phyloP scores from a whole-genome alignment of 805 yeast species.

The Kodamaea lidongshanica region DNA sequence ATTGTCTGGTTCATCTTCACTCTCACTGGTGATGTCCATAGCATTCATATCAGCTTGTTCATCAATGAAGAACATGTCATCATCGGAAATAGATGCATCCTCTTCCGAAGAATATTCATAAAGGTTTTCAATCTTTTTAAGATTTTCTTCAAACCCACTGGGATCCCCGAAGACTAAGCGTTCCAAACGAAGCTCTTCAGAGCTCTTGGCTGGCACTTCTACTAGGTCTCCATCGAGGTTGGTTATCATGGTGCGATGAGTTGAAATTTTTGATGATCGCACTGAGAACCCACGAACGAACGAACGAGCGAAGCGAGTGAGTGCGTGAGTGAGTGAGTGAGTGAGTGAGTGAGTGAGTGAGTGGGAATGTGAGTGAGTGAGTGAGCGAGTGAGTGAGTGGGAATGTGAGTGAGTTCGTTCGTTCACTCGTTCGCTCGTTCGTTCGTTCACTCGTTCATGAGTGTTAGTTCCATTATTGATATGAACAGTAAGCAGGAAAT shows the following conservation, averaged over 20 bases:
- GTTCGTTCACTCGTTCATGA: too few species aligned
- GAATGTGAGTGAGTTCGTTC: too few species aligned
- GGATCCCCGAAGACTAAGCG: slow-evolving; percentile 85
- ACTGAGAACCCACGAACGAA: too few species aligned
- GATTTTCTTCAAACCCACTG: slow-evolving; percentile 62
- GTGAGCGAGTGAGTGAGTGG: too few species aligned
- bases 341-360: too few species aligned
- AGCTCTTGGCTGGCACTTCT: slow-evolving; percentile 64
- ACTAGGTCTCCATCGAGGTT: slow-evolving; percentile 16
- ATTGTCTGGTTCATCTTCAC: slow-evolving; percentile 25
- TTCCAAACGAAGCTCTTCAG: slow-evolving; percentile 74
- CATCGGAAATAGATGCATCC: slow-evolving; percentile 15
- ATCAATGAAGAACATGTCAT: slow-evolving; percentile 37
- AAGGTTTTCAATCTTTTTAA: slow-evolving; percentile 55
- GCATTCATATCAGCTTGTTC: slow-evolving; percentile 38
- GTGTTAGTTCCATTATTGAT: too few species aligned
- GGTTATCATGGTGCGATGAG: slow-evolving; percentile 9
- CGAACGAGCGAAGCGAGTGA: background rate
- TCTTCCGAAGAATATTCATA: slow-evolving; percentile 42
- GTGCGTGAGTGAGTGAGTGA: background rate
- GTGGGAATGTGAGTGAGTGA: too few species aligned
- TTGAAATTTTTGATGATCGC: background rate
- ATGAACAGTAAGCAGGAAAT: too few species aligned
- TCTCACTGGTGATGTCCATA: slow-evolving; percentile 13
- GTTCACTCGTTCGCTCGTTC: too few species aligned